Evolutionary conservation across 2,329 filamentous ascomycete genomes (phyloP).

Genomic region (Aureobasidium sp.): DNA sequence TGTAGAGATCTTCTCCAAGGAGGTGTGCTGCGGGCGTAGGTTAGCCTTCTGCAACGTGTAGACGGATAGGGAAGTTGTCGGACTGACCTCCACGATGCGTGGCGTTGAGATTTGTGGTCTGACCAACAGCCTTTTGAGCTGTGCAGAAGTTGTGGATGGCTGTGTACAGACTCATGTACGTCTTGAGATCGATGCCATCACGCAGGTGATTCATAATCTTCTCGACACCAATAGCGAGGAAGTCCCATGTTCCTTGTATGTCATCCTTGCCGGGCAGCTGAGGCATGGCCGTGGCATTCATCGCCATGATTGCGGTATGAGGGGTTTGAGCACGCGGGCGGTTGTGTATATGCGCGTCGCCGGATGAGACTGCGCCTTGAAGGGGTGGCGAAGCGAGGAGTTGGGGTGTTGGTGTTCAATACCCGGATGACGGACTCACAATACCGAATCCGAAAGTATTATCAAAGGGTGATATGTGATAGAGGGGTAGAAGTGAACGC

Average conservation of each 20-base stretch:
- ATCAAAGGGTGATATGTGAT: background rate
- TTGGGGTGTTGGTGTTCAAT: background rate
- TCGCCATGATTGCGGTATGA: conserved; percentile 2
- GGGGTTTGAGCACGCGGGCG: conserved; percentile 9
- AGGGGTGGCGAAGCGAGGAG: background rate
- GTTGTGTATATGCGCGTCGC: background rate
- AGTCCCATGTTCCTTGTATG: conserved; percentile 56
- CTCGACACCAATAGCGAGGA: conserved; percentile 78
- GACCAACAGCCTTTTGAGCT: conserved; percentile 79
- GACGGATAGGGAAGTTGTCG: background rate
- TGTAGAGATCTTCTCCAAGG: conserved; percentile 91
- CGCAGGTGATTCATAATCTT: conserved; percentile 91
- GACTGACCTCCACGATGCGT: conserved; percentile 61
- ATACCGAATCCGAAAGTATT: background rate
- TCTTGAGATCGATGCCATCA: conserved; percentile 87
- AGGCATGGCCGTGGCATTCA: background rate
- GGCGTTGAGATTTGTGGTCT: conserved; percentile 37
- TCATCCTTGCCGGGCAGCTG: conserved; percentile 27
- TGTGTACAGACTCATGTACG: conserved; percentile 97
- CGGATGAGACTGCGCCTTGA: background rate
- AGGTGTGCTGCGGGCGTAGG: conserved; percentile 61
- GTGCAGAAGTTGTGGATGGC: conserved; percentile 99
- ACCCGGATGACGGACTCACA: background rate
- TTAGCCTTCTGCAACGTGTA: background rate
- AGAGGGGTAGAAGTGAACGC: background rate